A percentile compares a stretch with the other conserved stretches of the same genome.
Conservation (phyloP, 2,329 filamentous ascomycete genomes). For the Colletotrichum sp. region DNA sequence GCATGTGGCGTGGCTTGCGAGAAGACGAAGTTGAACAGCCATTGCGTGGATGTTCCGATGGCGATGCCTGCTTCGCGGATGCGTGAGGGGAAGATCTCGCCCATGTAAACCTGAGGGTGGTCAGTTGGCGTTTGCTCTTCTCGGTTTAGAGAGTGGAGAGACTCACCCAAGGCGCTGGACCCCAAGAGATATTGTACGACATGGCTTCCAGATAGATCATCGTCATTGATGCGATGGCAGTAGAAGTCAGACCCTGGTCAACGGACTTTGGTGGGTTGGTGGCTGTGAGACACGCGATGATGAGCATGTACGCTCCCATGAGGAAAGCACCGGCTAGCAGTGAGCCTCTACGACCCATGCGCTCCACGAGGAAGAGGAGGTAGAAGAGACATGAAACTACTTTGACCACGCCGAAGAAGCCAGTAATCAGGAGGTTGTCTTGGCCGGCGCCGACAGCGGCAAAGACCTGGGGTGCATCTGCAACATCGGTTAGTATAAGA, state of each 20-base stretch:
- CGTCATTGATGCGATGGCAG: slow-evolving; percentile 51
- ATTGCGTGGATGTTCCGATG: slow-evolving; percentile 54
- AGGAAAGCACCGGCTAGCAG: slow-evolving; percentile 53
- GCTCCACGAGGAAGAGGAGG: slow-evolving; percentile 51
- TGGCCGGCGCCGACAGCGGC: slow-evolving; percentile 51
- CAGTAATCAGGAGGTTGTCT: slow-evolving; percentile 48
- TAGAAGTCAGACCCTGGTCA: slow-evolving; percentile 33
- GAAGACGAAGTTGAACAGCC: slow-evolving; percentile 58
- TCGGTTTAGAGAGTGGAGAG: neutral
- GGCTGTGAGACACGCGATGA: slow-evolving; percentile 52
- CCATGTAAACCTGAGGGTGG: slow-evolving; percentile 43
- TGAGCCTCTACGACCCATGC: slow-evolving; percentile 50
- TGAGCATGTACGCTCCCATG: slow-evolving; percentile 59
- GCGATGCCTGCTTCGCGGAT: slow-evolving; percentile 55
- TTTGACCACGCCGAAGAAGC: slow-evolving; percentile 58
- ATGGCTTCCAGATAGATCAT: slow-evolving; percentile 57
- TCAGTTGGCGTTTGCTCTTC: neutral
- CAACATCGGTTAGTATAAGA: neutral
- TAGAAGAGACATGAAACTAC: slow-evolving; percentile 52
- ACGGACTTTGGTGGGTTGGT: slow-evolving; percentile 42
- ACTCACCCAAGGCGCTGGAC: slow-evolving; percentile 52
- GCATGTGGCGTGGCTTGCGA: slow-evolving; percentile 52
- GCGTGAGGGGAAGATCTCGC: slow-evolving; percentile 55
- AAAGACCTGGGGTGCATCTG: slow-evolving; percentile 56
- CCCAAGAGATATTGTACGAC: slow-evolving; percentile 57